Evolutionary conservation across 2,329 filamentous ascomycete genomes (phyloP), one percentile per base, ranked within the genome.

Genomic region (Colletotrichum sp.): DNA sequence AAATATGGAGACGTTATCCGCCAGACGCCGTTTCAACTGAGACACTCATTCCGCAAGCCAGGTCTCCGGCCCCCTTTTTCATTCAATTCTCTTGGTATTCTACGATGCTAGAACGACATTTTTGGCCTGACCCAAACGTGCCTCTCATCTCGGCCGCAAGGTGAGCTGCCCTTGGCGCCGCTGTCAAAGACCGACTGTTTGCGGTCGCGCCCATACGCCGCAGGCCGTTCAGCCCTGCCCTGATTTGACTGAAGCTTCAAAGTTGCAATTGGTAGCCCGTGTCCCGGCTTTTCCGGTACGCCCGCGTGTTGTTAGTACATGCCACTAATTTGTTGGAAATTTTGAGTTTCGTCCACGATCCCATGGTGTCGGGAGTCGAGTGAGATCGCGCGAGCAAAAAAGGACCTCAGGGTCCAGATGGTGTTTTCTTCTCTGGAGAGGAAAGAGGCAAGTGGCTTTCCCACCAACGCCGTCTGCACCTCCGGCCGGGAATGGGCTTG

Each of bases 131-230:
- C n/a, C 24, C 48, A 55, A 61, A 72, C 59, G 39, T 61, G 57
- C 65, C 63, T 65, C 65, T 60, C 24, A 61, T 74, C 78, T 79
- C 71, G 77, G 77, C 77, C 43, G 48, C 64, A 60, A 68, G 43
- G 24, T 34, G 60, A 64, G 59, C 57, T 28, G 24, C 30, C 30
- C 75, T 55, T 52, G 75, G 69, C 60, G 60, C 72, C 57, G 70
- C 43, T 36, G 65, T 65, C 70, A 43, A 70, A 64, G 34, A 43
- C 36, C 14, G 36, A 74, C 71, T 65, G 43, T 71, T 65, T 69
- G 71, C 59, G 30, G 70, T 55, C 30, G 64, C 34, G 48, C 39
- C 43, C 39, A 32, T 24, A 28, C 69, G 43, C 48, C 28, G 28
- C 39, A 26, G 21, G 7, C 59, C 24, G 14, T 32, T 30, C 43